phyloP scores from a whole-genome alignment of 2,329 filamentous ascomycete species.

The Ceratocystis albifundus region DNA sequence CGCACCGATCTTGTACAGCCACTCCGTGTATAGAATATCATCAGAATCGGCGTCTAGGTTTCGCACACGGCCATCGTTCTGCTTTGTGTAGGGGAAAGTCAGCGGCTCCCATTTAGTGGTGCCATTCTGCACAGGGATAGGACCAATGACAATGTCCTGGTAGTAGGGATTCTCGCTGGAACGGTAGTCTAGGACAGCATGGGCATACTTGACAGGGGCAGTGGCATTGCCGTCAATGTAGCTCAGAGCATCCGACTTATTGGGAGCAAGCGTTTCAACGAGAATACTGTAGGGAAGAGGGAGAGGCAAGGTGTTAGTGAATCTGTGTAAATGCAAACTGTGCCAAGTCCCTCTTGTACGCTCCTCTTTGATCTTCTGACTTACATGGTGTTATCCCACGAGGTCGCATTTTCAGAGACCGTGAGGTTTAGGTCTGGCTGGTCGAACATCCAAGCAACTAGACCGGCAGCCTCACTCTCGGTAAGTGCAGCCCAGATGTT shows the following conservation, averaged over 20 bases:
- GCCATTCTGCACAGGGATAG: conserved; percentile 34
- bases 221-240: conserved; percentile 33
- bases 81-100: conserved; percentile 37
- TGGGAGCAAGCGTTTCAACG: conserved; percentile 38
- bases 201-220: conserved; percentile 35
- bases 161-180: conserved; percentile 34
- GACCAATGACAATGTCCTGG: conserved; percentile 40
- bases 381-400: conserved; percentile 35
- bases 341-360: neutral
- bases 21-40: conserved; percentile 29
- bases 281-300: conserved; percentile 13
- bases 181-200: conserved; percentile 37
- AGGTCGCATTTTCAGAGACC: conserved; percentile 29
- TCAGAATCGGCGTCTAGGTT: conserved; percentile 29
- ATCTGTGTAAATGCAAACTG: neutral
- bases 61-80: conserved; percentile 31
- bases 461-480: conserved; percentile 32
- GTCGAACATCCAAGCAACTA: conserved; percentile 36
- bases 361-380: conserved; percentile 25
- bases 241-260: conserved; percentile 37
- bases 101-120: conserved; percentile 32
- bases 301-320: neutral
- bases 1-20: conserved; percentile 25
- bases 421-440: conserved; percentile 38
- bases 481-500: conserved; percentile 36